Base-by-base conservation (phyloP, 2,329 filamentous ascomycete species). In the Sporothrix brasiliensis region DNA sequence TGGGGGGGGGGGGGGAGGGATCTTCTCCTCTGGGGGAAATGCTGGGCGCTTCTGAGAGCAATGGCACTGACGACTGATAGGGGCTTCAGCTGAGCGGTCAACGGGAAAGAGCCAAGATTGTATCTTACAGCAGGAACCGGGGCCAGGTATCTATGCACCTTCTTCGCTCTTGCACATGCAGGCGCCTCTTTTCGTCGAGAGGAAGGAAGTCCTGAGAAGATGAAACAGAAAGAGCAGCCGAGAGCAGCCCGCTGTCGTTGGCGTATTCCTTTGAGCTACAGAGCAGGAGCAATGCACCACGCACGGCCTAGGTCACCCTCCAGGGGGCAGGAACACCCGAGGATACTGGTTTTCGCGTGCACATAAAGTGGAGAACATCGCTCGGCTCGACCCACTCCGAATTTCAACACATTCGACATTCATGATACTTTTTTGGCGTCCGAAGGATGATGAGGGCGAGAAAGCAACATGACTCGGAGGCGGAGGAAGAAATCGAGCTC, bases 291-390 rank as follows among this genome's bases (percentile, higher is more conserved):
- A 27, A n/a, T 1, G 39, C 39, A 61, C 21, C 13, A 63, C 44
- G n/a, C n/a, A n/a, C n/a, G n/a, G n/a, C n/a, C n/a, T n/a, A 16
- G 1, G n/a, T 21, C 30, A 13, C 9, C 16, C n/a, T 27, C 27
- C 9, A 49, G 21, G 19, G 44, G 61, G 44, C 24, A 65, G 24
- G 61, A 50, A 65, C 61, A 65, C 61, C 56, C 61, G 61, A 65
- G 61, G 61, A 50, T 50, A 34, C 16, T 47, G n/a, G 34, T 13
- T 61, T 39, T 34, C n/a, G 39, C 58, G 11, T 39, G 30, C 16
- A 27, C 9, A 49, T 11, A 56, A 56, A 68, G 52, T 30, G 66
- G 66, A 47, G 66, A 68, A 44, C 34, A 50, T 30, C 44, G 52
- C 34, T 21, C 66, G 24, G 50, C 39, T 56, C 50, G 66, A 56